Evolutionary conservation across 73 alveolate species (phyloP).

Genomic region (Uronychia setigera): DNA sequence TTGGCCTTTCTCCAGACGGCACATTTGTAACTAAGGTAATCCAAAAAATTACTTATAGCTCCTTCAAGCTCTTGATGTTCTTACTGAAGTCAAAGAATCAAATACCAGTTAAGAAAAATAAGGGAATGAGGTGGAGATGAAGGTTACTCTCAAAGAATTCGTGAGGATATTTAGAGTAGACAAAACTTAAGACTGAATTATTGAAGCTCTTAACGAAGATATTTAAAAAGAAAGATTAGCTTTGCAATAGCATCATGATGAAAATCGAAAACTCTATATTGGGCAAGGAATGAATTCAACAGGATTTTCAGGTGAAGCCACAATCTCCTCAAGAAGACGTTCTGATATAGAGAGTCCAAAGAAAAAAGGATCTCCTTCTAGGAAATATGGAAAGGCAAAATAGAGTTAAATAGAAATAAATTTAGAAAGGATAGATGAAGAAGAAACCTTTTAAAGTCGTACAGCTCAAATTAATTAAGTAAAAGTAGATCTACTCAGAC

Average conservation of each 20-base stretch:
- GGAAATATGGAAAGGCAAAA: too few relatives aligned
- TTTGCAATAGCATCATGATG: not conserved
- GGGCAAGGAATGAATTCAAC: not conserved
- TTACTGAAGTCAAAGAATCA: not conserved
- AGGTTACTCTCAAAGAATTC: not conserved
- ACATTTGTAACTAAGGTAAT: conserved; percentile 31
- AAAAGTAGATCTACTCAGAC: too few relatives aligned
- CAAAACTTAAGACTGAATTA: not conserved
- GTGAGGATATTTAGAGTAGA: not conserved
- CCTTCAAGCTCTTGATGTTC: conserved; percentile 8
- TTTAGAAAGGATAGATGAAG: too few relatives aligned
- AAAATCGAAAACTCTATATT: not conserved
- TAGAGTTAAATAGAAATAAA: too few relatives aligned
- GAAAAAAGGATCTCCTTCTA: not conserved
- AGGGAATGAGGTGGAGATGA: not conserved
- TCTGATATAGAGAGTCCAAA: not conserved
- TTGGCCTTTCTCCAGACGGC: conserved; percentile 44
- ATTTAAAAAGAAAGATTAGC: not conserved
- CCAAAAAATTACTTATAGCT: too few relatives aligned
- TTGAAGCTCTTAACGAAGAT: not conserved
- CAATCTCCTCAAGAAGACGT: not conserved
- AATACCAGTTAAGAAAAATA: not conserved
- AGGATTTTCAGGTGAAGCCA: not conserved
- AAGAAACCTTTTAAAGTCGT: too few relatives aligned
- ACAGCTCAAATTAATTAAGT: too few relatives aligned